phyloP scores from a whole-genome alignment of 2,329 filamentous ascomycete species.

The Penicillium sp. region DNA sequence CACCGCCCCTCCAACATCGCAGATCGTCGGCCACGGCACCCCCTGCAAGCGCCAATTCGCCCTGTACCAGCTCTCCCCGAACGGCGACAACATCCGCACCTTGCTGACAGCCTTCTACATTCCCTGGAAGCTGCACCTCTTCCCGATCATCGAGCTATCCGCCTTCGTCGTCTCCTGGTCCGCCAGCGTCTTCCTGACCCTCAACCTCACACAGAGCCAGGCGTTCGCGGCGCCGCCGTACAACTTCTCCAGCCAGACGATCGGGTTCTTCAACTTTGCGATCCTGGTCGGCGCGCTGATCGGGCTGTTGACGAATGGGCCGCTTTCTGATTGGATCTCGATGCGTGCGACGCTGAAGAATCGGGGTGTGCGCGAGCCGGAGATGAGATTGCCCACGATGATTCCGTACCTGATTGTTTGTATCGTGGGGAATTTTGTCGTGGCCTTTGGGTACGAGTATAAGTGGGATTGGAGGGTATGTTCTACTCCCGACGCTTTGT shows the following conservation, averaged over 20 bases:
- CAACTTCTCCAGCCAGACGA: constrained; percentile 54
- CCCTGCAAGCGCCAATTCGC: constrained; percentile 63
- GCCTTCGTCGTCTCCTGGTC: constrained; percentile 67
- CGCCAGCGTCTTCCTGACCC: constrained; percentile 61
- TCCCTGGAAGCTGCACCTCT: constrained; percentile 66
- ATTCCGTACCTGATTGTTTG: constrained; percentile 63
- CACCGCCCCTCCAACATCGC: constrained; percentile 50
- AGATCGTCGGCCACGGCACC: constrained; percentile 56
- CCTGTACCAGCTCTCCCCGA: constrained; percentile 53
- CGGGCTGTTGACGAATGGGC: constrained; percentile 60
- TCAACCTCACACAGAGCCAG: constrained; percentile 66
- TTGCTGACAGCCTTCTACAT: constrained; percentile 62
- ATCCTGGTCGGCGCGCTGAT: constrained; percentile 60
- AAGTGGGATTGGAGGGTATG: constrained; percentile 58
- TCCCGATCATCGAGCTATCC: constrained; percentile 67
- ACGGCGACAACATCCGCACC: constrained; percentile 46
- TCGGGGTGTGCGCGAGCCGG: constrained; percentile 60
- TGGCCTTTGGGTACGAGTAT: constrained; percentile 58
- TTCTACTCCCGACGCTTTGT: no score
- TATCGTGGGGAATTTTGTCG: constrained; percentile 63
- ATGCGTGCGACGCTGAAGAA: constrained; percentile 59
- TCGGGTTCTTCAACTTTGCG: constrained; percentile 64
- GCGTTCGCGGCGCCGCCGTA: constrained; percentile 62
- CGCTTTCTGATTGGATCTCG: constrained; percentile 62
- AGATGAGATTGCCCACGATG: constrained; percentile 63